These are phyloP conservation scores for Pythium diclinum DNA, from an alignment of 352 stramenopile species.

Conservation along the genomic window DNA sequence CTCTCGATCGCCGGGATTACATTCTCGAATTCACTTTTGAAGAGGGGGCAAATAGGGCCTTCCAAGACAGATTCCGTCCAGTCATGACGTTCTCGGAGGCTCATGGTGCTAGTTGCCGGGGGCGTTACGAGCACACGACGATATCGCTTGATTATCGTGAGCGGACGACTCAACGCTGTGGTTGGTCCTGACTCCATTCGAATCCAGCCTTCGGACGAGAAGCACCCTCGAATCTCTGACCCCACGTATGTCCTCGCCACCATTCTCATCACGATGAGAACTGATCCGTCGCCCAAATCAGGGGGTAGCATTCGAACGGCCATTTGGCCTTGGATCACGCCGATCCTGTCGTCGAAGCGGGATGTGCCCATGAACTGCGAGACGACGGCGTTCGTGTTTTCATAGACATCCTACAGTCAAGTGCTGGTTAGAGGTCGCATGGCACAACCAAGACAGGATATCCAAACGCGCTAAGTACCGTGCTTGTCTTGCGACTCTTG, in stretches of 20 bases:
- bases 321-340: neutral
- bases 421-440: too few species aligned
- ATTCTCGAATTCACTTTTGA: too few species aligned
- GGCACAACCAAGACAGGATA: too few species aligned
- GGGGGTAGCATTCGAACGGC: neutral
- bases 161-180: neutral
- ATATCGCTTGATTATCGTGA: neutral
- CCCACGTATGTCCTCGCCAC: neutral
- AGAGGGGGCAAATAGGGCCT: too few species aligned
- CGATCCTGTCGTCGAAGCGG: neutral
- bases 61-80: too few species aligned
- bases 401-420: neutral
- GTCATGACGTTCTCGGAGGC: too few species aligned
- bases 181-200: neutral
- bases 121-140: neutral
- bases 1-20: too few species aligned
- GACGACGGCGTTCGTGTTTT: neutral
- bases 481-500: too few species aligned
- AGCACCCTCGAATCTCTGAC: neutral
- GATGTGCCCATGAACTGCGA: neutral
- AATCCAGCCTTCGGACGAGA: neutral
- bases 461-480: neutral
- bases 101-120: neutral
- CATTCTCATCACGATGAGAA: neutral
- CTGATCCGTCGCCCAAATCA: neutral